Conservation (phyloP, 495 filamentous ascomycete genomes). For the Poronia punctata region DNA sequence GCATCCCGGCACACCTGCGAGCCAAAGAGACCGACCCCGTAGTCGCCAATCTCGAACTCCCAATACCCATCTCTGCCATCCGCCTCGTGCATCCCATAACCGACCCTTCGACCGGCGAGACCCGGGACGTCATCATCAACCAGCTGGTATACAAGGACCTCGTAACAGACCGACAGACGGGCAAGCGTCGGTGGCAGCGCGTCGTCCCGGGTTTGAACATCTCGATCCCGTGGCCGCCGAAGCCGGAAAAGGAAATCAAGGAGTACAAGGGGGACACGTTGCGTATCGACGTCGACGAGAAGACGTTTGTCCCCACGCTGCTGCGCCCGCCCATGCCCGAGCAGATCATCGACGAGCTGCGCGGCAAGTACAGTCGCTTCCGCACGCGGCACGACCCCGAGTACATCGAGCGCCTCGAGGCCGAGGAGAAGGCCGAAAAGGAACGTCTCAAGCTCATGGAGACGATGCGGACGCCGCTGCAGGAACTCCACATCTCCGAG, state of each 20-base stretch:
- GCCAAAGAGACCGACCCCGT: background rate
- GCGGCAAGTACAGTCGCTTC: constrained; percentile 78
- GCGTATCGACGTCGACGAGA: constrained; percentile 65
- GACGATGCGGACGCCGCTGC: constrained; percentile 47
- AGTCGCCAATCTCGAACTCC: constrained; percentile 21
- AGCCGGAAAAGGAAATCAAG: constrained; percentile 35
- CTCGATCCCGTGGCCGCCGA: constrained; percentile 67
- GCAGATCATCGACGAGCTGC: constrained; percentile 75
- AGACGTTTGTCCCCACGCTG: constrained; percentile 69
- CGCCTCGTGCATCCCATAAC: constrained; percentile 72
- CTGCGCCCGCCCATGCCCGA: constrained; percentile 70
- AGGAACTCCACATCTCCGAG: constrained; percentile 43
- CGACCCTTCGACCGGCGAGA: constrained; percentile 54
- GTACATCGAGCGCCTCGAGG: constrained; percentile 55
- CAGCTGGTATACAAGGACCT: constrained; percentile 47
- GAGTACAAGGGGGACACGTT: constrained; percentile 63
- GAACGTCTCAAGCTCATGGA: constrained; percentile 45
- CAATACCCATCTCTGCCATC: constrained; percentile 60
- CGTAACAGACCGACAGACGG: constrained; percentile 38
- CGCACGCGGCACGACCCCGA: constrained; percentile 69
- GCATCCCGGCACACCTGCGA: background rate
- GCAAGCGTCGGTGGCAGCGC: constrained; percentile 39
- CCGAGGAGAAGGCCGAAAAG: constrained; percentile 54
- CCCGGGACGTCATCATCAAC: constrained; percentile 67
- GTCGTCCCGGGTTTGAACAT: constrained; percentile 54